Evolutionary conservation across 345 rosid genomes (phyloP).

Genomic region (Euphorbia lathyris): DNA sequence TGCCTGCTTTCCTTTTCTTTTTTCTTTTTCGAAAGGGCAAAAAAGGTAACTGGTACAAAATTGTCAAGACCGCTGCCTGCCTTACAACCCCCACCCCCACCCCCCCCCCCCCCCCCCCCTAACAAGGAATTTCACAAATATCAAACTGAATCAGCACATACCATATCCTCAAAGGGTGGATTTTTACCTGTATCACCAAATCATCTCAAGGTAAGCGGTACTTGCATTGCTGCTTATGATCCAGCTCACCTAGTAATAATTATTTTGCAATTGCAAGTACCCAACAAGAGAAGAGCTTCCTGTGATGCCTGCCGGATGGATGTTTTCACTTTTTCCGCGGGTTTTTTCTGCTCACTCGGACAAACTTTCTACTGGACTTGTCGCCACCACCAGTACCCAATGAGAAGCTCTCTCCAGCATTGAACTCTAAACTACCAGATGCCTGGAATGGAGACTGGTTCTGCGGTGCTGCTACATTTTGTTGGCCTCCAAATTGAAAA

Average conservation of each 20-base stretch:
- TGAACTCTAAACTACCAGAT: slow-evolving; percentile 57
- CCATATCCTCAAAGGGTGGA: slow-evolving; percentile 2
- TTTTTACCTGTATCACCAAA: slow-evolving; percentile 6
- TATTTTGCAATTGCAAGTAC: slow-evolving; percentile 1
- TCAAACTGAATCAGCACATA: slow-evolving; percentile 9
- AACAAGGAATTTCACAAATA: background rate
- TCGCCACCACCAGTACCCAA: slow-evolving; percentile 72
- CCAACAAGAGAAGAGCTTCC: background rate
- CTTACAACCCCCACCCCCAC: background rate
- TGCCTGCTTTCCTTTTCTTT: too few species aligned
- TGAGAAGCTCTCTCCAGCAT: slow-evolving; percentile 76
- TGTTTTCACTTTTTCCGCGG: slow-evolving; percentile 47
- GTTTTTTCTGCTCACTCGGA: slow-evolving; percentile 37
- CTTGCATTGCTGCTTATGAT: slow-evolving; percentile 4
- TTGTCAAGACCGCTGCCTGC: slow-evolving; percentile 27
- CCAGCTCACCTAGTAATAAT: slow-evolving; percentile 13
- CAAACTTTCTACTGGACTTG: slow-evolving; percentile 55
- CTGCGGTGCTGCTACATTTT: slow-evolving; percentile 35
- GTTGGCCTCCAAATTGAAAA: slow-evolving; percentile 71
- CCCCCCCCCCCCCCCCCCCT: background rate
- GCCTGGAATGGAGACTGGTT: slow-evolving; percentile 59
- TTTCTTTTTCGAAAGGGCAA: background rate
- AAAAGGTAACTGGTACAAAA: slow-evolving; percentile 33
- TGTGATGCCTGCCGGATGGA: background rate
- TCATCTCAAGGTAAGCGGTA: slow-evolving; percentile 2